Percentiles rank a stretch among this genome's conserved stretches.
phyloP scores from a whole-genome alignment of 2,329 filamentous ascomycete species.

The Metarhizium anisopliae region DNA sequence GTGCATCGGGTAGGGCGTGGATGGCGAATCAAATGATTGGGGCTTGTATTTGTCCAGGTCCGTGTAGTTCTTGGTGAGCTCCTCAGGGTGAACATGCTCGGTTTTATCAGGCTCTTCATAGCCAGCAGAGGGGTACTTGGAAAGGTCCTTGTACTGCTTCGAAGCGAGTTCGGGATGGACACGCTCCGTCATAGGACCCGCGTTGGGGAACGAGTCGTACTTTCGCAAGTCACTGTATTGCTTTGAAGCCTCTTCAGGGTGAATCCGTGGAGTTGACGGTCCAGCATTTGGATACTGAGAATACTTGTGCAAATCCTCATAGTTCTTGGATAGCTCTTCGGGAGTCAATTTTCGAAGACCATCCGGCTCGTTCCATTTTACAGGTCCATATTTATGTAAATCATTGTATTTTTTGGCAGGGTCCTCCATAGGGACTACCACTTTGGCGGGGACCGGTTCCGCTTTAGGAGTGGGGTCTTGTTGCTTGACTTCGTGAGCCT shows the following conservation, averaged over 20 bases:
- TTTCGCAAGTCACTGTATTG: constrained; percentile 25
- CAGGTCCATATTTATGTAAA: constrained; percentile 9
- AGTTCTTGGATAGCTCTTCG: constrained; percentile 21
- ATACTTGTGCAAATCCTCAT: constrained; percentile 17
- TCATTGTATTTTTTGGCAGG: constrained; percentile 5
- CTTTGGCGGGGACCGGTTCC: constrained; percentile 8
- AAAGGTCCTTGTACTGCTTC: constrained; percentile 25
- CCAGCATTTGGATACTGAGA: constrained; percentile 19
- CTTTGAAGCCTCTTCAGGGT: constrained; percentile 27
- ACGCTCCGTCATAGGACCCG: constrained; percentile 12
- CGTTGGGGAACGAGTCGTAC: constrained; percentile 21
- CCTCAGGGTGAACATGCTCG: constrained; percentile 26
- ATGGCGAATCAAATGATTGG: constrained; percentile 17
- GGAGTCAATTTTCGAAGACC: constrained; percentile 9
- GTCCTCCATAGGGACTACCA: background rate
- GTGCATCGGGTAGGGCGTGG: constrained; percentile 17
- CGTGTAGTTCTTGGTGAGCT: constrained; percentile 28
- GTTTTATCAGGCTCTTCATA: constrained; percentile 18
- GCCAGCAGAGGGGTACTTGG: constrained; percentile 20
- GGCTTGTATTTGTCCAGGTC: constrained; percentile 34
- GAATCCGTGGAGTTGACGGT: constrained; percentile 12
- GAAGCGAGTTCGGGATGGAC: constrained; percentile 22
- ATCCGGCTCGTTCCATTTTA: constrained; percentile 7
- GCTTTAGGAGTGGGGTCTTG: constrained; percentile 7
- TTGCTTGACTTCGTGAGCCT: constrained; percentile 8